Conservation (phyloP, 202 grass and related monocot genomes). For the Digitaria exilis region DNA sequence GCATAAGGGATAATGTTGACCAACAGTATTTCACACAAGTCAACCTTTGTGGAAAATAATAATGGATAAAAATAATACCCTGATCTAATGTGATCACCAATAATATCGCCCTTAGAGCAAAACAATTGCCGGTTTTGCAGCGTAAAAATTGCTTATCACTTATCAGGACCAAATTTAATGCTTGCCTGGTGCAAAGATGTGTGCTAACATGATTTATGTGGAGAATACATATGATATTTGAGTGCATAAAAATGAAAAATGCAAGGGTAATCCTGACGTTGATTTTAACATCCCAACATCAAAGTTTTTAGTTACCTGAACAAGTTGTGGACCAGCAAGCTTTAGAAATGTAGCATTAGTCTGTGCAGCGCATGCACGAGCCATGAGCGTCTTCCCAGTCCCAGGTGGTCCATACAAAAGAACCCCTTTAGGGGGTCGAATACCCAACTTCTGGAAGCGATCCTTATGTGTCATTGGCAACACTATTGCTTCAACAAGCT, state of each 20-base stretch:
- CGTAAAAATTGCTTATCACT: background rate
- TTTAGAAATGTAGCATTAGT: conserved; percentile 97
- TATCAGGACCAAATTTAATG: background rate
- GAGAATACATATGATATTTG: background rate
- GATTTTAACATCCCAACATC: conserved; percentile 2
- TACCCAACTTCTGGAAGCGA: conserved; percentile 85
- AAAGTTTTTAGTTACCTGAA: background rate
- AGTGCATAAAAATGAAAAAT: background rate
- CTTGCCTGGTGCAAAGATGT: background rate
- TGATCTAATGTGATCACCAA: background rate
- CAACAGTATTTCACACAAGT: background rate
- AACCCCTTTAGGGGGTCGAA: conserved; percentile 91
- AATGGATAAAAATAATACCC: background rate
- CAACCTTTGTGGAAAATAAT: background rate
- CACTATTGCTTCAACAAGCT: conserved; percentile 92
- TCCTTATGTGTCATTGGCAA: conserved; percentile 93
- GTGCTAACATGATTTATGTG: background rate
- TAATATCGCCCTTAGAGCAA: background rate
- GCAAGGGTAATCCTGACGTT: background rate
- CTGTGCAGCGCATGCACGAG: conserved; percentile 91
- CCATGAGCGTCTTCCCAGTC: conserved; percentile 96
- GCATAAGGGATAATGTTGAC: background rate
- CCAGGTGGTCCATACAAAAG: conserved; percentile 95
- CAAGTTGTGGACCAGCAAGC: conserved; percentile 83
- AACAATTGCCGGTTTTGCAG: background rate